Base-by-base conservation (phyloP, 371 early-diverging fungal genomes). In the Fennellomyces sp. region DNA sequence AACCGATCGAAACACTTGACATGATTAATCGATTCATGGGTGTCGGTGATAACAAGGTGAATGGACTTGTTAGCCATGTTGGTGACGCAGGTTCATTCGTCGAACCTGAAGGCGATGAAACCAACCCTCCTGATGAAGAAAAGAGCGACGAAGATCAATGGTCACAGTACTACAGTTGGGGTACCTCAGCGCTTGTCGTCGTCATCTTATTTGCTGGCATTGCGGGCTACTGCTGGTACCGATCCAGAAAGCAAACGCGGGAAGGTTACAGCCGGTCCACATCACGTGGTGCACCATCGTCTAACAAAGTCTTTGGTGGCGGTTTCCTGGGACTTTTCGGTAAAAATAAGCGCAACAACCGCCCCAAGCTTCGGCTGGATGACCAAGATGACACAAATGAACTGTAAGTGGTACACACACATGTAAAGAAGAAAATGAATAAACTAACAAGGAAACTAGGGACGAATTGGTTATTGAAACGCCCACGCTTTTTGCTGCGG, bases 11-110 rank as follows among this genome's bases (percentile, higher is more conserved):
- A 30, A 72, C 86, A 12, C 55, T 88, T 38, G 92, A 88, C 52
- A 86, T 94, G 84, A 86, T 91, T 56, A 88, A 91, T 66, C 77
- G 90, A 31, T 86, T 91, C 50, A 85, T 94, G 60, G 80, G 87
- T 17, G 82, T 82, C 7, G 73, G 75, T 21, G 66, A 68, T 51
- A 65, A 68, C 26, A 35, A 58, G n/a, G 75, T 78, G 4, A 63
- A 66, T 11, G 79, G 77, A 0, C 38, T 33, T 30, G 48, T 56
- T 4, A 78, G 78, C 41, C 65, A 66, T 55, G 66, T 81, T 2
- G 76, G 76, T 26, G 58, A 58, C 21, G 17, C 7, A 3, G 25
- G 5, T 25, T 8, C 47, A 11, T n/a, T 38, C 1, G 53, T 53
- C 4, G 19, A 54, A 49, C 38, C 56, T n/a, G 28, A 35, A 17